Base-by-base conservation (phyloP, 2,329 filamentous ascomycete genomes). In the Microsporum canis region DNA sequence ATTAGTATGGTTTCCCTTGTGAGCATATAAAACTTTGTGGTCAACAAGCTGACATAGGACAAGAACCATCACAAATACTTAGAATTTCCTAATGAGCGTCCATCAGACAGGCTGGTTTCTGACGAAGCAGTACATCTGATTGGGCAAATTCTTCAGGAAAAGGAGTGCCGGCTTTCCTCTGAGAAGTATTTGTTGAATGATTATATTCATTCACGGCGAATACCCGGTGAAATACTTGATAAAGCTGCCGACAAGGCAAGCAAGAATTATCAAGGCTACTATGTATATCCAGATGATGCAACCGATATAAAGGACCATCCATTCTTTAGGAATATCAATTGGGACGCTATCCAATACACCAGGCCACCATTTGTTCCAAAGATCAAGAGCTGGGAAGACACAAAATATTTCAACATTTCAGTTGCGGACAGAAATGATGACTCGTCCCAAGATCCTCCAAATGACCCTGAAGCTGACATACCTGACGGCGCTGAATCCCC, bases 261-360 rank as follows among this genome's bases (percentile, higher is more conserved):
- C 49, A 69, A 68, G 63, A 74, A 77, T 66, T 74, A 78, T 63
- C 74, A 74, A 61, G 77, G 80, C 34, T 79, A 84, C 36, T 87
- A 88, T 60, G 91, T 97, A 3, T 92, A 90, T 68, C 79, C 88
- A 0, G 82, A 94, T 63, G 91, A 95, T 68, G 91, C 89, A 1
- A 84, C 88, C 65, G 91, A 96, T 60, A 95, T 97, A 78, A 96
- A 95, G 71, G 76, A 80, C 2, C 94, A 97, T 73, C 83, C 84
- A 8, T 97, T 92, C 82, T 97, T 97, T 76, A 81, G 80, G 61
- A 84, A 84, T 57, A 83, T 95, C 14, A 82, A 84, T 0, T 97
- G 90, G 94, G 83, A 88, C 12, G 82, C 82, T 0, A 74, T 96
- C 14, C 88, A 94, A 68, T 75, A 81, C 38, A 81, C 84, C 60